Evolutionary conservation across 495 filamentous ascomycete species (phyloP), one percentile per base, ranked within the genome.

Genomic region (Xylaria acuta): DNA sequence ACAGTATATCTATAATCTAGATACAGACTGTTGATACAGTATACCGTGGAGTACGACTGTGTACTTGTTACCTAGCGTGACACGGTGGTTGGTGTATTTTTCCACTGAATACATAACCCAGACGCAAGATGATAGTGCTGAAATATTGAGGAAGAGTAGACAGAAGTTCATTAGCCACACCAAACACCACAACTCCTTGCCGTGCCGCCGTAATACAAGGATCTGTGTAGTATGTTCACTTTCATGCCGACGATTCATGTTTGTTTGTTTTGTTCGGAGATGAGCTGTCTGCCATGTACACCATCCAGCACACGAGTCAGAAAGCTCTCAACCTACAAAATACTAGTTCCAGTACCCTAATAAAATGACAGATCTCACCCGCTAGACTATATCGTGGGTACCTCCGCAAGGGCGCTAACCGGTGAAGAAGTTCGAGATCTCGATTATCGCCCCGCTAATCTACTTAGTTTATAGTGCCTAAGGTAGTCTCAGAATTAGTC

Each of bases 341-440:
- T 5, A 25, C 12, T 53, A 32, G 43, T 47, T 41, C 5, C 5
- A 25, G 25, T 38, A 51, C 16, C 14, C 34, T 32, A 18, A 0
- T 32, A 18, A 0, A 12, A 27, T 53, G 43, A 60, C 40, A 63
- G 68, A 70, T 70, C 56, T 36, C 60, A 64, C 32, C 34, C 59
- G 47, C 69, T 60, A 40, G 20, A 36, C 58, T 53, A 70, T 38
- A 51, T 69, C 67, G 67, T 69, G 54, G 34, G 22, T 18, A 38
- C 30, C 27, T 25, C 58, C 56, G 60, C 69, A 71, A 71, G 69
- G 69, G 69, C 59, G 62, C 69, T 27, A 56, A 45, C 69, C 69
- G 60, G 69, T 71, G 45, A 54, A 64, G 59, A 64, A 64, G 69
- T 54, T 53, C 43, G 38, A 71, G 69, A 71, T 71, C 69, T 71